Conservation (phyloP, 371 early-diverging fungal species). For the Rhizopus delemar region DNA sequence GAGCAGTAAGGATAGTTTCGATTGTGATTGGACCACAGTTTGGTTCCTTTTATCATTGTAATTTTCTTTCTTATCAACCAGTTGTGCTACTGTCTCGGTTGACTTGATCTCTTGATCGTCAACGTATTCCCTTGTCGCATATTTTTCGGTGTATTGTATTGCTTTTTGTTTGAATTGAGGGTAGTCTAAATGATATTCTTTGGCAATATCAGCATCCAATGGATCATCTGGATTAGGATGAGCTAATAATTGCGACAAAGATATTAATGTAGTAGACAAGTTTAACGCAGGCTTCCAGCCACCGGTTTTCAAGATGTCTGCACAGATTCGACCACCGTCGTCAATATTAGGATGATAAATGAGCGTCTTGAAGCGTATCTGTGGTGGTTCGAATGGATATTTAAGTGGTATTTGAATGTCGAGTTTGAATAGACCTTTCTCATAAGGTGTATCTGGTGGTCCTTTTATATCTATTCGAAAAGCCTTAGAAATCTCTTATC, state of each 20-base stretch:
- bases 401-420: constrained; percentile 43
- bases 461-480: constrained; percentile 44
- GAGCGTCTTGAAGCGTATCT: constrained; percentile 50
- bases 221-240: constrained; percentile 65
- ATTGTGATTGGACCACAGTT: neutral
- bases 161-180: constrained; percentile 43
- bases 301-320: constrained; percentile 55
- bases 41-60: neutral
- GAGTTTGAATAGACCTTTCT: constrained; percentile 49
- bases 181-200: constrained; percentile 43
- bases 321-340: constrained; percentile 55
- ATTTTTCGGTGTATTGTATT: constrained; percentile 33
- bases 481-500: neutral
- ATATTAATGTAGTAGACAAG: constrained; percentile 43
- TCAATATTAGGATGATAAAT: constrained; percentile 62
- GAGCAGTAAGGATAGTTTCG: constrained; percentile 9
- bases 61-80: neutral
- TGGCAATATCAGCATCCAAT: constrained; percentile 53
- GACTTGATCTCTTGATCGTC: neutral
- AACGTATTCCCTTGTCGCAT: constrained; percentile 21
- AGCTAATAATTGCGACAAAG: constrained; percentile 44
- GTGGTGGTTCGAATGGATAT: constrained; percentile 58
- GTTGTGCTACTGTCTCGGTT: neutral
- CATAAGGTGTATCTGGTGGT: constrained; percentile 58
- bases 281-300: constrained; percentile 57